These are phyloP conservation scores for Trypanosoma avium DNA, from an alignment of 208 protist genomes.

Conservation along the genomic window DNA sequence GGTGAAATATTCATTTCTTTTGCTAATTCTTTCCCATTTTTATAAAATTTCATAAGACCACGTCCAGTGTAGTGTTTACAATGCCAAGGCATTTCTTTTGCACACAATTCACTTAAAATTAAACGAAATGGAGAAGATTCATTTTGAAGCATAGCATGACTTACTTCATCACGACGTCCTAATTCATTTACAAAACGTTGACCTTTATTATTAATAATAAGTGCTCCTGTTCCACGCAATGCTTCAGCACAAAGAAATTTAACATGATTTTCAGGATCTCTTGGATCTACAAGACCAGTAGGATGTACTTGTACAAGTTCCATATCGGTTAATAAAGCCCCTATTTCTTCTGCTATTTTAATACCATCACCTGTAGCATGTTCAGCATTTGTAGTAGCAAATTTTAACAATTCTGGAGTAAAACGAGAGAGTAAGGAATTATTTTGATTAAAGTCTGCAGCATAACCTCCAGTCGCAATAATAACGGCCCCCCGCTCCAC, in stretches of 20 bases:
- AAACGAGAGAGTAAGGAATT: slow-evolving; percentile 63
- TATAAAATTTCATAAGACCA: slow-evolving; percentile 71
- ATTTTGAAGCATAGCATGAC: slow-evolving; percentile 57
- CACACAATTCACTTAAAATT: slow-evolving; percentile 52
- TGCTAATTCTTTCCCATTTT: slow-evolving; percentile 41
- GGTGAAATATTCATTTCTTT: slow-evolving; percentile 39
- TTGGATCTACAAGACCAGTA: slow-evolving; percentile 91
- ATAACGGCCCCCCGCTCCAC: slow-evolving; percentile 69
- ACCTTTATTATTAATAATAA: slow-evolving; percentile 84
- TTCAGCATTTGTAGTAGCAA: slow-evolving; percentile 90
- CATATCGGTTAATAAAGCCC: slow-evolving; percentile 59
- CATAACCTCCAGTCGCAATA: slow-evolving; percentile 85
- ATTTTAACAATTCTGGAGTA: slow-evolving; percentile 51
- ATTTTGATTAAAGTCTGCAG: slow-evolving; percentile 26
- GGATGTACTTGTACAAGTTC: slow-evolving; percentile 90
- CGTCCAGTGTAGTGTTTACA: slow-evolving; percentile 79
- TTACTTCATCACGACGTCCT: slow-evolving; percentile 86
- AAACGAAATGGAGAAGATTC: slow-evolving; percentile 61
- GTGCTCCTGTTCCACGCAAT: slow-evolving; percentile 89
- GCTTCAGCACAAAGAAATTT: slow-evolving; percentile 96
- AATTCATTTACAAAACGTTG: slow-evolving; percentile 94
- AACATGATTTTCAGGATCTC: slow-evolving; percentile 63
- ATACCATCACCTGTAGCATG: slow-evolving; percentile 80
- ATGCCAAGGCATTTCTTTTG: slow-evolving; percentile 72
- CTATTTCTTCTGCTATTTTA: slow-evolving; percentile 62